Base-by-base conservation (phyloP, 108 stramenopile genomes). In the Phaeodactylum tricornutum region DNA sequence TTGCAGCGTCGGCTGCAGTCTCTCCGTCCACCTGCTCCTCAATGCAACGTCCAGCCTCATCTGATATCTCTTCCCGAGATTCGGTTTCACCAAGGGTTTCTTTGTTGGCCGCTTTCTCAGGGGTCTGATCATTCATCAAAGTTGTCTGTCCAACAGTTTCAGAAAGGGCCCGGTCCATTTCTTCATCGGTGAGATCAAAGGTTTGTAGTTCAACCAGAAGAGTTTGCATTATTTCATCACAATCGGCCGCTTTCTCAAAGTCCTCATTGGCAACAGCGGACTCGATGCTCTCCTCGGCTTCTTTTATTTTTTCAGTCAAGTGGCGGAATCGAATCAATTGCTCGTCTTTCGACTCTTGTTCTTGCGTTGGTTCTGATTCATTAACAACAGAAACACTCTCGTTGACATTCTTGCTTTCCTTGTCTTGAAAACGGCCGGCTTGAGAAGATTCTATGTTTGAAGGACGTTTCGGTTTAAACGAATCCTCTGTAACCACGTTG, bases 201-300 rank as follows among this genome's bases (percentile, higher is more conserved):
- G 55, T 31, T 25, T 63, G 49, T 12, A 79, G 26, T 33, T 70
- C 64, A 25, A 29, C 31, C 28, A 61, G 51, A 3, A 79, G 17
- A 2, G 52, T 38, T 17, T 67, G 49, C 24, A 73, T 43, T 4
- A 45, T 46, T n/a, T 79, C 72, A 24, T 79, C 63, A 0, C 69
- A 36, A 45, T 62, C 51, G 1, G 71, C 77, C 5, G 77, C 77
- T 33, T 47, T 43, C 4, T 72, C 77, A 27, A 43, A 79, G 30
- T 79, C 77, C 41, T 79, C 77, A 25, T 21, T 31, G 19, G 30
- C 65, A 16, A 53, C 68, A 22, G 77, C 77, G 34, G 53, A 61
- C 30, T 79, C 71, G 8, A 72, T 38, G 23, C 29, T 27, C 11
- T 39, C 59, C 31, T 73, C 68, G 3, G 56, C 49, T 43, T 67